Base-by-base conservation (phyloP, 2,329 filamentous ascomycete species). In the Emydomyces testavorans region DNA sequence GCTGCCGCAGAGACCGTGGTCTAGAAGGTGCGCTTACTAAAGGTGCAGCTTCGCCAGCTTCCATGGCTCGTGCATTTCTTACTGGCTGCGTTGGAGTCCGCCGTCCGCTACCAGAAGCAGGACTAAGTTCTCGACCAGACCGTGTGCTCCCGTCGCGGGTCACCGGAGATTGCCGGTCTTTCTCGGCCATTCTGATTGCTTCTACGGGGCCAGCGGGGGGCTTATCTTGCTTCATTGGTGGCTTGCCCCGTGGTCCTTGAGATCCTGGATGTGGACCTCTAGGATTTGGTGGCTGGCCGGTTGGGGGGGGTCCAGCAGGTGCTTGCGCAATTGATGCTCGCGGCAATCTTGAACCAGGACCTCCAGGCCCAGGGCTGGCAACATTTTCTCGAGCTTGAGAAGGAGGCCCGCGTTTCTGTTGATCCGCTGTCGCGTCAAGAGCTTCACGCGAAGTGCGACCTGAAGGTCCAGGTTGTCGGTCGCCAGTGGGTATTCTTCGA, bases 231-330 rank as follows among this genome's bases (percentile, higher is more conserved):
- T 75, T 60, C 61, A 49, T 49, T 8, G 36, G 37, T 13, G 47
- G 47, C 28, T 52, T 52, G n/a, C 47, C 43, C 4, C 41, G 41
- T 20, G 66, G 58, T 38, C 60, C 61, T 54, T 53, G 46, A 55
- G 61, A 24, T 56, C 55, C n/a, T 50, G 58, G 50, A 18, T 65
- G 69, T 52, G 73, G 75, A 13, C 62, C 59, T 52, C 75, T 66
- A 36, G 77, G 76, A 40, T 76, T 75, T 21, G 80, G 79, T 41
- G 76, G 73, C 63, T 82, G 79, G 37, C 79, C 77, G 46, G 77
- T 74, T 20, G 79, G 79, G 42, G 80, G 80, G 32, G 80, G 80
- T 10, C 80, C 80, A 36, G 74, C 70, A 3, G 79, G 75, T 37
- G 74, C 72, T 60, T 79, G 77, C 46, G 75, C 71, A 58, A 74